A percentile compares a stretch with the other conserved stretches of the same genome.
phyloP scores from a whole-genome alignment of 768 basidiomycete genomes.

The Chalciporus pseudorubinellus region DNA sequence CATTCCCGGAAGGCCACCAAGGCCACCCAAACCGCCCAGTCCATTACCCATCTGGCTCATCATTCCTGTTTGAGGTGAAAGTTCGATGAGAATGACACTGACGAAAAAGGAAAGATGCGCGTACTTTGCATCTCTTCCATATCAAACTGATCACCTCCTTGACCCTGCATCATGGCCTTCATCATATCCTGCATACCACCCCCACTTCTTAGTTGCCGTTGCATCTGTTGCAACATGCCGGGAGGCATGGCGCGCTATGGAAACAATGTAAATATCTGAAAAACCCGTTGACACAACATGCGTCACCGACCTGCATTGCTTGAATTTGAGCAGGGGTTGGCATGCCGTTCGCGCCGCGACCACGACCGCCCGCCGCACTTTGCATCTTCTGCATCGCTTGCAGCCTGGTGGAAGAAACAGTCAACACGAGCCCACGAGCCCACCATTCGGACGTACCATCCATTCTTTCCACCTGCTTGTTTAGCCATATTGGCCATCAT shows the following conservation, averaged over 20 bases:
- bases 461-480: constrained; percentile 96
- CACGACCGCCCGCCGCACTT: constrained; percentile 78
- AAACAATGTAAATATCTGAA: constrained; percentile 5
- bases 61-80: constrained; percentile 53
- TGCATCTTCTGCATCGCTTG: constrained; percentile 94
- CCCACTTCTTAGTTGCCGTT: constrained; percentile 71
- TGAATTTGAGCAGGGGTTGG: constrained; percentile 92
- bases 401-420: constrained; percentile 46
- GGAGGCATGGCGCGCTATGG: constrained; percentile 86
- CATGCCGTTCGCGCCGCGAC: constrained; percentile 83
- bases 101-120: constrained; percentile 22
- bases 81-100: constrained; percentile 4
- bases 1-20: constrained; percentile 50
- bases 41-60: constrained; percentile 83
- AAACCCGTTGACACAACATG: background rate
- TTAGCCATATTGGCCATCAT: constrained; percentile 99
- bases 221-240: constrained; percentile 94
- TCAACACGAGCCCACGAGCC: constrained; percentile 5
- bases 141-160: constrained; percentile 85
- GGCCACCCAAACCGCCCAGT: constrained; percentile 47
- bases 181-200: constrained; percentile 98
- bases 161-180: constrained; percentile 96
- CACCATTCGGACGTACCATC: constrained; percentile 55
- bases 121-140: constrained; percentile 94
- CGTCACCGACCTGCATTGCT: constrained; percentile 76